phyloP scores from a whole-genome alignment of 1,139 yeast species.

The Hyphopichia wangnamkhiaoensis region DNA sequence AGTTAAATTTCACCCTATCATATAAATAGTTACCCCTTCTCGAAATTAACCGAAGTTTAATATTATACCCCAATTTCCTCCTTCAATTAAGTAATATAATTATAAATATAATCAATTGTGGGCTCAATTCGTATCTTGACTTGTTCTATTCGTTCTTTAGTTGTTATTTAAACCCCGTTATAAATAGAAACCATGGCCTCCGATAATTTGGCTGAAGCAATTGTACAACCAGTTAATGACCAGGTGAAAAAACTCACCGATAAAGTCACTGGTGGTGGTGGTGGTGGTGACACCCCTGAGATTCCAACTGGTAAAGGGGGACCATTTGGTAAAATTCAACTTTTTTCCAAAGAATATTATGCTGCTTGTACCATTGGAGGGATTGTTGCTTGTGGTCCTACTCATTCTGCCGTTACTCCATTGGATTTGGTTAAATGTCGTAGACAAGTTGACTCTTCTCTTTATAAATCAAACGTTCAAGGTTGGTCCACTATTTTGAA shows the following conservation, averaged over 20 bases:
- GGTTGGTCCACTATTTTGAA: slow-evolving; percentile 76
- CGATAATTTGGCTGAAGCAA: slow-evolving; percentile 24
- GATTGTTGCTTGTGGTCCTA: slow-evolving; percentile 90
- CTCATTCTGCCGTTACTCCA: slow-evolving; percentile 91
- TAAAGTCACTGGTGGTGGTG: slow-evolving; percentile 14
- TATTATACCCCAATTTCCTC: neutral
- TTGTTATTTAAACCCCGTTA: neutral
- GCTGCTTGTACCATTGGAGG: slow-evolving; percentile 90
- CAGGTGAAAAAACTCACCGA: slow-evolving; percentile 20
- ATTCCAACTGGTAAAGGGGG: slow-evolving; percentile 11
- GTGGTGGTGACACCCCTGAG: slow-evolving; percentile 12
- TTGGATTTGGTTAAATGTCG: slow-evolving; percentile 91
- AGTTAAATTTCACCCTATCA: too few species aligned
- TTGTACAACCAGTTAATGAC: slow-evolving; percentile 35
- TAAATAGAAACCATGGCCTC: slow-evolving; percentile 2
- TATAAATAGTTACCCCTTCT: too few species aligned
- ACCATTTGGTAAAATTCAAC: slow-evolving; percentile 35
- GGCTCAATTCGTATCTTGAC: neutral
- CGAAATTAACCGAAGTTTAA: too few species aligned
- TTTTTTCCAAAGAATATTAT: slow-evolving; percentile 73
- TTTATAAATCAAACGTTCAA: slow-evolving; percentile 73
- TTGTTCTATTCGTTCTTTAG: neutral
- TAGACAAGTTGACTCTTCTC: slow-evolving; percentile 74
- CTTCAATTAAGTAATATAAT: neutral
- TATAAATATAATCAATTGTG: neutral